phyloP scores from a whole-genome alignment of 2,329 filamentous ascomycete species.

The Cercospora sp. region DNA sequence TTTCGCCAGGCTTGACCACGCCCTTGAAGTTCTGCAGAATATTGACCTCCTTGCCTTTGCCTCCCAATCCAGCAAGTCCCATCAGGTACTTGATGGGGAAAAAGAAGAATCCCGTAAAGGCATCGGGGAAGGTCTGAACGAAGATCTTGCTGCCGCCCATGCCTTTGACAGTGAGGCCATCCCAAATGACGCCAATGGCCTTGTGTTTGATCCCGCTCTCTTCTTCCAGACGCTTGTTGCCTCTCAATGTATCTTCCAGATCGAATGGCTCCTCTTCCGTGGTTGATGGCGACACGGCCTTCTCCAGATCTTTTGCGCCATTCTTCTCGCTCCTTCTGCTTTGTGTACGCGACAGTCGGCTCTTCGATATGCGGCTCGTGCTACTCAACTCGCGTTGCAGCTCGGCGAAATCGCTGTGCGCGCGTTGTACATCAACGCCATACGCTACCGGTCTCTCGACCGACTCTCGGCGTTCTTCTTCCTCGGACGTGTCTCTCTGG shows the following conservation, averaged over 20 bases:
- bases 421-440: conserved; percentile 65
- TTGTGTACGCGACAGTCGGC: conserved; percentile 46
- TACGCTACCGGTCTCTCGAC: conserved; percentile 7
- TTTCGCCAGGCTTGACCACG: conserved; percentile 74
- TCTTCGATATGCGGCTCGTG: conserved; percentile 41
- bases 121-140: conserved; percentile 61
- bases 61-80: conserved; percentile 63
- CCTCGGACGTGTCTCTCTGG: conserved; percentile 10
- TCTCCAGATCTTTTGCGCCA: conserved; percentile 59
- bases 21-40: conserved; percentile 71
- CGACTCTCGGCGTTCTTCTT: conserved; percentile 7
- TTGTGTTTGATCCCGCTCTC: conserved; percentile 75
- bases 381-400: conserved; percentile 54
- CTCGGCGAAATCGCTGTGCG: conserved; percentile 69
- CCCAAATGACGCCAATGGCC: conserved; percentile 68
- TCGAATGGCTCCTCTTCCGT: conserved; percentile 65
- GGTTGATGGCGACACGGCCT: conserved; percentile 48
- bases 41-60: conserved; percentile 69
- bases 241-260: conserved; percentile 71
- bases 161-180: conserved; percentile 63
- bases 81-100: conserved; percentile 63
- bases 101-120: conserved; percentile 68
- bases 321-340: conserved; percentile 42
- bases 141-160: conserved; percentile 62
- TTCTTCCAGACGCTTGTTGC: conserved; percentile 68